Evolutionary conservation across 1,139 yeast genomes (phyloP).

Genomic region (Nematodospora anomalae): DNA sequence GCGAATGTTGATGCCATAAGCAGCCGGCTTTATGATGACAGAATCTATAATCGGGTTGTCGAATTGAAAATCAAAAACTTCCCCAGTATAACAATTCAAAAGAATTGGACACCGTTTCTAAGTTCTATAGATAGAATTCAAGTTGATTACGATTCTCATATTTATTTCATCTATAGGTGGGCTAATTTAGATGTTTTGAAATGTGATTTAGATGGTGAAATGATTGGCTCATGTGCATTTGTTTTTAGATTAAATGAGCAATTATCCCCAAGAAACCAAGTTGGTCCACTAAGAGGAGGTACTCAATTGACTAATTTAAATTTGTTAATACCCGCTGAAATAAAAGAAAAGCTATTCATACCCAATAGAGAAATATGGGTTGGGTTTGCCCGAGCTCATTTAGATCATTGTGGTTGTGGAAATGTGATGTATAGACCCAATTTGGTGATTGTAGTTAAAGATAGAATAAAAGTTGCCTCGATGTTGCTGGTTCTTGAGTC

Average conservation of each 20-base stretch:
- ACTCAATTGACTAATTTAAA: slow-evolving; percentile 28
- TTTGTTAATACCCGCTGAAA: slow-evolving; percentile 13
- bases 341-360: slow-evolving; percentile 13
- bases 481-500: neutral
- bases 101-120: slow-evolving; percentile 36
- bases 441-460: slow-evolving; percentile 38
- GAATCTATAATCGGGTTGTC: slow-evolving; percentile 24
- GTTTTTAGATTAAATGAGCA: slow-evolving; percentile 25
- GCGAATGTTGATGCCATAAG: slow-evolving; percentile 13
- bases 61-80: slow-evolving; percentile 26
- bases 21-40: slow-evolving; percentile 16
- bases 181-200: slow-evolving; percentile 25
- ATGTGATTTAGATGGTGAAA: slow-evolving; percentile 21
- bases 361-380: slow-evolving; percentile 47
- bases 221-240: slow-evolving; percentile 22
- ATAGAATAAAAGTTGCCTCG: slow-evolving; percentile 14
- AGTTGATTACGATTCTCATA: slow-evolving; percentile 19
- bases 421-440: slow-evolving; percentile 48
- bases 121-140: slow-evolving; percentile 18
- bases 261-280: slow-evolving; percentile 16
- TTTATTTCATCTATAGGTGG: slow-evolving; percentile 34
- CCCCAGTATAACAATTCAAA: slow-evolving; percentile 20
- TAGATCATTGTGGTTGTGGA: slow-evolving; percentile 50
- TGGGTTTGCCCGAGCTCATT: slow-evolving; percentile 50
- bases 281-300: slow-evolving; percentile 38